Percentiles rank a stretch among this genome's conserved stretches.
Conservation (phyloP, 352 stramenopile genomes). For the Pythium chondricola region DNA sequence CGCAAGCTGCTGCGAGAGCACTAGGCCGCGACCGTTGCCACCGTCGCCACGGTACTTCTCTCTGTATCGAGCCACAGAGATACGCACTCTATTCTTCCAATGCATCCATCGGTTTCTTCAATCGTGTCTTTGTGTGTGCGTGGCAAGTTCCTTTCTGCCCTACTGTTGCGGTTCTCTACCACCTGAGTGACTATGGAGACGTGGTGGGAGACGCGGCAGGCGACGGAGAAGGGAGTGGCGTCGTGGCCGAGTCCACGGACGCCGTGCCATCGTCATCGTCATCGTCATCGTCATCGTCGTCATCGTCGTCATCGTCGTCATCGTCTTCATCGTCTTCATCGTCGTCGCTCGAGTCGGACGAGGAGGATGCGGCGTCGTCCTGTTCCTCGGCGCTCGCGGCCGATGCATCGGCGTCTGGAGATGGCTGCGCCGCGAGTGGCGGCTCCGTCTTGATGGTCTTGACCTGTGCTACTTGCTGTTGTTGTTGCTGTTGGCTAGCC, state of each 20-base stretch:
- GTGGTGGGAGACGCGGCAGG: constrained; percentile 56
- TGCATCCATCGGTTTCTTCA: background rate
- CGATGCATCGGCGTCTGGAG: constrained; percentile 2
- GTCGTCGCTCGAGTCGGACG: constrained; percentile 13
- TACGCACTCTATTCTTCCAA: constrained; percentile 1
- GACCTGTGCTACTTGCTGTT: background rate
- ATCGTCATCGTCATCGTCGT: constrained; percentile 36
- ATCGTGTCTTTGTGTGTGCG: too few relatives aligned
- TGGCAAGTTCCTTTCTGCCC: too few relatives aligned
- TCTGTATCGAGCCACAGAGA: constrained; percentile 5
- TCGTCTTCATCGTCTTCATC: constrained; percentile 31
- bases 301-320: constrained; percentile 26
- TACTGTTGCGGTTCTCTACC: too few relatives aligned
- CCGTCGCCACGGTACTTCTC: background rate
- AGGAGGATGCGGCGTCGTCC: constrained; percentile 15
- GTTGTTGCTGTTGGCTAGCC: background rate
- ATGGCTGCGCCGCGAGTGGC: constrained; percentile 2
- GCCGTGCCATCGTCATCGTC: constrained; percentile 40
- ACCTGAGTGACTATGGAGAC: constrained; percentile 54
- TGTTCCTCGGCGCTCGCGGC: constrained; percentile 1
- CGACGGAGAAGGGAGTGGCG: constrained; percentile 36
- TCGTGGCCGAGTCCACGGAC: constrained; percentile 37
- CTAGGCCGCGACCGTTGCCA: background rate
- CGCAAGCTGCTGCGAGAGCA: constrained; percentile 17
- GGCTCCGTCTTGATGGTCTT: background rate